Base-by-base conservation (phyloP, 1,284 basidiomycete genomes). In the Ustilago shanxiensis region DNA sequence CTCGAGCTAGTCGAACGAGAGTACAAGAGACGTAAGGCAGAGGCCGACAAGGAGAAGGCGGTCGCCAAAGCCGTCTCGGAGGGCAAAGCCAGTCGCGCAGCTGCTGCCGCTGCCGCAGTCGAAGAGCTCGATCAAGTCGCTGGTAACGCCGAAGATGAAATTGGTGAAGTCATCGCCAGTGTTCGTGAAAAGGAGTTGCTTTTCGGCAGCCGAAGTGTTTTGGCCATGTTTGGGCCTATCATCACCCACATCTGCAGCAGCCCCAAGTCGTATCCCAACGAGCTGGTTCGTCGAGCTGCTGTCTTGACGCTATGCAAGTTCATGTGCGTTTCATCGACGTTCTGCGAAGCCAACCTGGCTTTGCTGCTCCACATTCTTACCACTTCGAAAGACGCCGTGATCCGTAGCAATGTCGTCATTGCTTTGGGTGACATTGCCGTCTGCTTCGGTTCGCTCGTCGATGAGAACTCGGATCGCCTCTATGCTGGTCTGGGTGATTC, bases 91-190 rank as follows among this genome's bases (percentile, higher is more conserved):
- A 72, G 63, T 31, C 81, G 81, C 47, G 78, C 77, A 22, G 78
- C 80, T 26, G 73, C 64, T n/a, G 70, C 69, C 14, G 70, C 67
- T n/a, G 92, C 94, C 93, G 81, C 64, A 28, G 66, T 65, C 16
- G 72, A 72, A 29, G 85, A 98, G 83, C 90, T 99, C 0, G 96
- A 99, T 77, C 95, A 97, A 81, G 96, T 99, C 2, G 94, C 93
- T 1, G 96, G 97, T 3, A 98, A 96, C 80, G 95, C 95, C 22
- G 96, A 99, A 86, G 96, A 99, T 86, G 96, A 99, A 83, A 96
- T 98, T 79, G 96, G 95, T 18, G 97, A 99, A 69, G 90, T 92
- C 6, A 93, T 99, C 50, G 91, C 91, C 2, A 90, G 88, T 1
- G 90, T 98, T 62, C 89, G 94, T 31, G 97, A 99, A 87, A 90